A percentile compares a stretch with the other conserved stretches of the same genome.
Evolutionary conservation across 192 early-diverging fungal species (phyloP).

Genomic region (Podila horticola): DNA sequence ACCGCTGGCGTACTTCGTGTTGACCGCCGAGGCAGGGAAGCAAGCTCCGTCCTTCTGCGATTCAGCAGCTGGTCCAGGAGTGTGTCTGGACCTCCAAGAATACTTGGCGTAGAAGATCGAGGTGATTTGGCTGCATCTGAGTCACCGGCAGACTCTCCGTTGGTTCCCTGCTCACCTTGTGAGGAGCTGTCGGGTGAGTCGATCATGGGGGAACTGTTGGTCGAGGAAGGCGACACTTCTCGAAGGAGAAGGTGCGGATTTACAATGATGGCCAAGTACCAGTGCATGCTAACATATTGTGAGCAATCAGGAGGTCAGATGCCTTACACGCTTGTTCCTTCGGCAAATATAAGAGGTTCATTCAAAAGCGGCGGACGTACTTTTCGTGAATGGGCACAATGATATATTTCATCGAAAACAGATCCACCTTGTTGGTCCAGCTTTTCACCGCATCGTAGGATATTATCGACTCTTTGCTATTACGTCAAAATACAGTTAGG

Average conservation of each 20-base stretch:
- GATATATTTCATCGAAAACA: conserved; percentile 78
- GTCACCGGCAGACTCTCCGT: neutral
- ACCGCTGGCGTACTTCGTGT: neutral
- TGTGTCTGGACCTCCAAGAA: neutral
- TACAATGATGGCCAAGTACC: conserved; percentile 84
- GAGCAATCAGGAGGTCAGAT: neutral
- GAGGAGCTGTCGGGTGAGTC: neutral
- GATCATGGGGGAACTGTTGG: neutral
- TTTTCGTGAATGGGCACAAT: conserved; percentile 86
- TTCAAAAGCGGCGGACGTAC: neutral
- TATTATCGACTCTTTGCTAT: neutral
- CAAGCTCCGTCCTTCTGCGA: neutral
- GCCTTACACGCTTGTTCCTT: neutral
- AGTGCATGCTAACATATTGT: conserved; percentile 67
- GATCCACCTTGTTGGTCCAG: conserved; percentile 78
- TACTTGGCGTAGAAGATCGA: neutral
- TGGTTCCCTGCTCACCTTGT: neutral
- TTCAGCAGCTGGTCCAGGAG: neutral
- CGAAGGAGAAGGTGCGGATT: conserved; percentile 69
- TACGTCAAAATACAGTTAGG: too few species aligned
- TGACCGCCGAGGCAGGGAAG: neutral
- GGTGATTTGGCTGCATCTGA: neutral
- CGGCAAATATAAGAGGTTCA: neutral
- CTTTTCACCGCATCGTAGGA: conserved; percentile 69
- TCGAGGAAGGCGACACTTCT: neutral